phyloP scores from a whole-genome alignment of 2,329 filamentous ascomycete species.

The Cercospora sp. region DNA sequence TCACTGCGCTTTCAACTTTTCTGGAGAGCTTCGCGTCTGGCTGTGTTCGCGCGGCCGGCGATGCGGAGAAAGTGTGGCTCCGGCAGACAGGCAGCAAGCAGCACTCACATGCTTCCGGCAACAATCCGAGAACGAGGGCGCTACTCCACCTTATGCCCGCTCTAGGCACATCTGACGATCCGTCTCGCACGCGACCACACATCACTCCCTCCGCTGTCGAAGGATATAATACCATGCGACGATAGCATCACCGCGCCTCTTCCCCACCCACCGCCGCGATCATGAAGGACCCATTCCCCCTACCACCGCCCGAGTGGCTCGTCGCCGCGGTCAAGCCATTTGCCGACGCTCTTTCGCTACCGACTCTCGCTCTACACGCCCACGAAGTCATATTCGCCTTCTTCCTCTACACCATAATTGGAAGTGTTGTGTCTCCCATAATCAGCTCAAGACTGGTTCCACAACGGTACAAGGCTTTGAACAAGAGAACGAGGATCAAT shows the following conservation, averaged over 20 bases:
- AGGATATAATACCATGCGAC: constrained; percentile 18
- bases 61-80: not conserved
- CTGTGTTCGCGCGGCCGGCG: not conserved
- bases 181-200: constrained; percentile 11
- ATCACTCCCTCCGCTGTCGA: constrained; percentile 2
- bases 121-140: not conserved
- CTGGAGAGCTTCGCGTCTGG: constrained; percentile 7
- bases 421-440: constrained; percentile 65
- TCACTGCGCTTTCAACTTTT: constrained; percentile 9
- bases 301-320: constrained; percentile 59
- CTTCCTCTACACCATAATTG: constrained; percentile 67
- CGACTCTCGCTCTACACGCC: constrained; percentile 71
- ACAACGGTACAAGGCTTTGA: constrained; percentile 61
- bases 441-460: constrained; percentile 65
- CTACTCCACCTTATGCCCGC: constrained; percentile 1
- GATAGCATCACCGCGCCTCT: constrained; percentile 8
- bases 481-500: constrained; percentile 66
- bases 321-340: constrained; percentile 60
- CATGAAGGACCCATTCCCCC: constrained; percentile 73
- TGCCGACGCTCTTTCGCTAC: constrained; percentile 61
- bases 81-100: not conserved
- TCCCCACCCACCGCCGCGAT: constrained; percentile 27
- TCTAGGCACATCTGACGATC: constrained; percentile 7
- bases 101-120: not conserved
- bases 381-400: constrained; percentile 72